Evolutionary conservation across 305 asterid species (phyloP), one percentile per base, ranked within the genome.

Genomic region (Fraxinus angustifolia): DNA sequence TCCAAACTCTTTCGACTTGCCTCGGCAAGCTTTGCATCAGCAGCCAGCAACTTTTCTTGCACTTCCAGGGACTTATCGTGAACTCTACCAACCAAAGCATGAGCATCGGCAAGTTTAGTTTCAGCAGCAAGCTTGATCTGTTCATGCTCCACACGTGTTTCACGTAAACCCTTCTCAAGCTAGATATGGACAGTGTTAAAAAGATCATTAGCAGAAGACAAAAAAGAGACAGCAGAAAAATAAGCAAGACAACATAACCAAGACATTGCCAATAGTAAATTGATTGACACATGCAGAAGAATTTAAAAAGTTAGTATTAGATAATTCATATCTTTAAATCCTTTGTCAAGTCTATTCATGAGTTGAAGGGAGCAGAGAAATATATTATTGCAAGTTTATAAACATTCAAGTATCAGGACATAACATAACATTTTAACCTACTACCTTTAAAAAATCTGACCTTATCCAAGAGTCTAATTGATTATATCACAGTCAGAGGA

Each of bases 21-120:
- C 84, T 92, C 97, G 11, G 97, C 91, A 88, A 95, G 94, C 85
- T 88, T 95, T 31, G 93, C 94, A 88, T 95, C 97, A 48, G 97
- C 96, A 86, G 90, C 89, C 89, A 87, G 85, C 81, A 88, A 83
- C 89, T 88, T 91, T 73, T 88, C 94, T 77, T 91, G 89, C 85
- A 93, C 91, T 82, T 93, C 94, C 65, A 87, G 78, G 50, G 97
- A 93, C 83, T 85, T 89, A 65, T 89, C 93, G 65, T 90, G 88
- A 82, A 88, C 85, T 79, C 94, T 97, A 83, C 88, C 87, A 73
- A 83, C 89, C 83, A 91, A 71, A 84, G 90, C 88, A 81, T 85
- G 84, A 53, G 98, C 98, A 79, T 92, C 88, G 26, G 95, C 92
- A 85, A 93, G 78, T 89, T 90, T 92, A 70, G 86, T 82, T 50